Base-by-base conservation (phyloP, 2,329 filamentous ascomycete species). In the Ilyonectria robusta region DNA sequence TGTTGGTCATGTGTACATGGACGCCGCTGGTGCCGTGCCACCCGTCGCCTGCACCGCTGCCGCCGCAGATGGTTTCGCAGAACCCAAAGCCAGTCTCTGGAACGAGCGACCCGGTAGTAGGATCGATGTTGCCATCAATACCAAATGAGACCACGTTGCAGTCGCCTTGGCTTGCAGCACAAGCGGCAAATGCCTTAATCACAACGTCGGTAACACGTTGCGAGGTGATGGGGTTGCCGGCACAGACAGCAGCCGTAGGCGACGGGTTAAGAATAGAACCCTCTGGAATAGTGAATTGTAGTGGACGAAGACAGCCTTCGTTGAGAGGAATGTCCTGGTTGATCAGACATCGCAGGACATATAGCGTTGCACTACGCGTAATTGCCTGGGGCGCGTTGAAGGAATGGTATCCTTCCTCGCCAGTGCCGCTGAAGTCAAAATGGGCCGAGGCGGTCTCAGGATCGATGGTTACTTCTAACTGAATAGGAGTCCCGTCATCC, bases 1-100 rank as follows among this genome's bases (percentile, higher is more conserved):
- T 95, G 78, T 95, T 95, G 4, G 93, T 95, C 91, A 95, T 94
- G 80, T 95, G 93, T 2, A 89, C 92, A 76, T 96, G 93, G 8
- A 95, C 92, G 29, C 92, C 93, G 53, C 84, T 89, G 9, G 91
- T 91, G 35, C 93, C 93, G 65, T 92, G 84, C 92, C 93, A 95
- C 7, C 85, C 84, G 0, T 90, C 86, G 0, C 93, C 93, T 0
- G 93, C 93, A 26, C 93, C 93, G 40, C 87, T 89, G 0, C 93
- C 93, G 35, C 93, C 93, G 0, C 92, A 91, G 68, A 96, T 94
- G 3, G 93, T 95, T 80, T 95, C 93, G 78, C 95, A 95, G 83
- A 96, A 96, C 10, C 94, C 94, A 76, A 96, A 96, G 0, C 93
- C 93, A 21, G 77, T 64, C 15, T 67, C 66, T 4, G 74, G 89